Evolutionary conservation across 176 grass and related monocot genomes (phyloP), one percentile per base, ranked within the genome.

Genomic region (sorghum (Sorghum bicolor)): DNA sequence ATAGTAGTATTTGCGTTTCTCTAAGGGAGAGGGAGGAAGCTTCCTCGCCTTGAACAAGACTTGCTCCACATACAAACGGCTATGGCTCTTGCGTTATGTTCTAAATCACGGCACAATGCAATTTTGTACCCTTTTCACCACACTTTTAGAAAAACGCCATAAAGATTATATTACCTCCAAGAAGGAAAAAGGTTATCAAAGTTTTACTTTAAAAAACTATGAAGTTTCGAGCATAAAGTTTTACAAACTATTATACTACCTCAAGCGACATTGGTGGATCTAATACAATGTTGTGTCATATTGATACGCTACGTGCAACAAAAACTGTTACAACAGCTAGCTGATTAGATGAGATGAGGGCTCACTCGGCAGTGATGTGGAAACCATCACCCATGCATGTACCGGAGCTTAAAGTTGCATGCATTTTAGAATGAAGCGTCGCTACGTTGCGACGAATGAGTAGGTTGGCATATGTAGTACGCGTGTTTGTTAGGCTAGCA

Each of bases 241-340:
- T 79, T 13, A 66, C 39, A 22, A 75, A 20, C n/a, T 17, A 1
- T 2, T 24, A 10, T 60, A 60, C 55, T 55, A 25, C 22, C 4
- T 60, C 3, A 25, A 60, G 55, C 8, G n/a, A 3, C 55, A 43
- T 26, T 8, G 14, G 36, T 41, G 55, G 22, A 39, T 60, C 12
- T 39, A 14, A 28, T 36, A 1, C 25, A 33, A 24, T 24, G 22
- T 7, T 16, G 61, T 29, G 61, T 1, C 26, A 64, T 6, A 30
- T 64, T 60, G 55, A 29, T 6, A 67, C 25, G 29, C 9, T 25
- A 25, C 6, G 9, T 31, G 32, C 34, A 77, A 82, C 87, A 83
- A 75, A 92, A 89, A 63, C 4, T 67, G 74, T 82, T 79, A n/a
- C 74, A 74, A 29, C 43, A 73, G 1, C 71, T 44, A 32, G 20